Conservation (phyloP, 768 basidiomycete species). For the Boletus rufocinnamomeus region DNA sequence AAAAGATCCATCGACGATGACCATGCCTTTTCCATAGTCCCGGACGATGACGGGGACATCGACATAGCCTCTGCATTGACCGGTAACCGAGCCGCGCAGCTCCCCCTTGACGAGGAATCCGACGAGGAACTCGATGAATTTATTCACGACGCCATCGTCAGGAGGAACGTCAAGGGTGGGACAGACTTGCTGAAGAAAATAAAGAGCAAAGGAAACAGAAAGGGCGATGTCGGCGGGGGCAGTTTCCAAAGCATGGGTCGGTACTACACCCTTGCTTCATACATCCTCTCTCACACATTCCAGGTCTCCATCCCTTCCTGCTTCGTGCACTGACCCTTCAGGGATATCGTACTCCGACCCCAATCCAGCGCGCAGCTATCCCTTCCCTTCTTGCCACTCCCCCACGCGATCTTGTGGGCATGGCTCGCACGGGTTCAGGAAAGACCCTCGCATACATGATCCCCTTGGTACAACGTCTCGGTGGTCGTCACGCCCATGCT, state of each 20-base stretch:
- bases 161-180: constrained; percentile 72
- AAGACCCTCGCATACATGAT: constrained; percentile 97
- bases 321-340: constrained; percentile 86
- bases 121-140: constrained; percentile 61
- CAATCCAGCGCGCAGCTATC: constrained; percentile 90
- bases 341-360: constrained; percentile 93
- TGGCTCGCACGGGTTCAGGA: constrained; percentile 98
- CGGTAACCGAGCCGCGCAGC: constrained; percentile 19
- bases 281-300: not conserved
- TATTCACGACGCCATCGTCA: constrained; percentile 68
- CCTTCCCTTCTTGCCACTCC: constrained; percentile 82
- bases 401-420: constrained; percentile 91
- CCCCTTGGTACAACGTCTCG: constrained; percentile 84
- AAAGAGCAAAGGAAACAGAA: constrained; percentile 70
- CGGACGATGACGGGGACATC: constrained; percentile 42
- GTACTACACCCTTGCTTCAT: constrained; percentile 28
- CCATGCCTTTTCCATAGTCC: not conserved
- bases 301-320: constrained; percentile 82
- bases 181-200: constrained; percentile 75
- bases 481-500: constrained; percentile 72
- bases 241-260: constrained; percentile 96
- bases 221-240: constrained; percentile 85
- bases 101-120: not conserved
- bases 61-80: constrained; percentile 68
- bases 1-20: constrained; percentile 23